These are phyloP conservation scores for Penicillium steckii DNA, from an alignment of 495 filamentous ascomycete genomes.

Conservation along the genomic window DNA sequence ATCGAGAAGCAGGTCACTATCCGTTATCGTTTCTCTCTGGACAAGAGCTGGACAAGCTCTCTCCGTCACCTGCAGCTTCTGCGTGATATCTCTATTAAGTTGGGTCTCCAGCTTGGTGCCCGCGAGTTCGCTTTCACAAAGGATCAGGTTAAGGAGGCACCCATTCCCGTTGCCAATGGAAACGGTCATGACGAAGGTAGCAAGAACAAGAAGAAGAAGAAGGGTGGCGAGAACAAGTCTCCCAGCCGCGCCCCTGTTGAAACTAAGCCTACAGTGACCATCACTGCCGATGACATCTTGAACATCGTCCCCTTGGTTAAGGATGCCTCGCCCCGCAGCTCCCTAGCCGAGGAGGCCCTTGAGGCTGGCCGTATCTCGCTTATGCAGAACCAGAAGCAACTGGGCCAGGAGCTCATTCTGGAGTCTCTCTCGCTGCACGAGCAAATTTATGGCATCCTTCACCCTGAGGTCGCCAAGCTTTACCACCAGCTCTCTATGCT, in stretches of 20 bases:
- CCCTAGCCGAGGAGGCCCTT: constrained; percentile 90
- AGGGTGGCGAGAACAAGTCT: constrained; percentile 51
- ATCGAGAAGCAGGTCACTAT: constrained; percentile 68
- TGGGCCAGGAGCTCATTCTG: constrained; percentile 92
- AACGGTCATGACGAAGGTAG: constrained; percentile 47
- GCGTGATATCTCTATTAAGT: constrained; percentile 83
- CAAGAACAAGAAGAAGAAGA: constrained; percentile 83
- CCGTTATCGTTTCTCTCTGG: constrained; percentile 75
- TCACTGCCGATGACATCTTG: constrained; percentile 79
- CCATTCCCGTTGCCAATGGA: constrained; percentile 45
- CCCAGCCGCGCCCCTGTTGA: constrained; percentile 43
- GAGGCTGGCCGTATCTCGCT: constrained; percentile 95
- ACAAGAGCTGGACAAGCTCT: constrained; percentile 60
- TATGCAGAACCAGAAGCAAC: constrained; percentile 89
- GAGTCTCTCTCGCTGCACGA: constrained; percentile 96
- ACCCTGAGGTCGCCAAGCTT: constrained; percentile 92
- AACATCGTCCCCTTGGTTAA: constrained; percentile 93
- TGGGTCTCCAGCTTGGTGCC: constrained; percentile 83
- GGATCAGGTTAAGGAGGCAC: constrained; percentile 36
- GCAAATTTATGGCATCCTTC: constrained; percentile 97
- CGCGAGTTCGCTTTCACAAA: constrained; percentile 77
- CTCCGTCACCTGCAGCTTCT: constrained; percentile 79
- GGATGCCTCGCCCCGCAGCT: constrained; percentile 83
- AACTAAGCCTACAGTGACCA: constrained; percentile 50
- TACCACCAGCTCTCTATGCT: constrained; percentile 94